Conservation (phyloP, 139 green algal genomes). For the Chlorella sp. region DNA sequence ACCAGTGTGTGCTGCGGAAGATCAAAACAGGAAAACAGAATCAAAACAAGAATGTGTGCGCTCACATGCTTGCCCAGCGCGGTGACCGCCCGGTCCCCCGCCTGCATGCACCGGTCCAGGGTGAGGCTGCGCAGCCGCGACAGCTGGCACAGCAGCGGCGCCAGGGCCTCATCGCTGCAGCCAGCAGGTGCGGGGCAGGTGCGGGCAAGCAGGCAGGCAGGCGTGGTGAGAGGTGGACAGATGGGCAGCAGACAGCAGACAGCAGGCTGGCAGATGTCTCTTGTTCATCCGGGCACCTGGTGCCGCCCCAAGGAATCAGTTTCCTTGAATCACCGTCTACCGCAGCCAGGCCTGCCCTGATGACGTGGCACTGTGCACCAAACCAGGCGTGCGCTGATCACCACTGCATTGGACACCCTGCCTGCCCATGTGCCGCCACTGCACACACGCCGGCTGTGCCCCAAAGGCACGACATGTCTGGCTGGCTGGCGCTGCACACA, state of each 20-base stretch:
- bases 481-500: too few species aligned
- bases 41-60: too few species aligned
- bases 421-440: too few species aligned
- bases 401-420: too few species aligned
- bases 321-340: neutral
- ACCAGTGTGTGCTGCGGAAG: too few species aligned
- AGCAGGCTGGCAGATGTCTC: neutral
- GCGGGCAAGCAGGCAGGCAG: neutral
- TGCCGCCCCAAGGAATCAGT: neutral
- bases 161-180: constrained; percentile 31
- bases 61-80: constrained; percentile 24
- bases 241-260: neutral
- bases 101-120: constrained; percentile 42
- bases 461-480: too few species aligned
- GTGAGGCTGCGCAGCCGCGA: constrained; percentile 21
- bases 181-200: neutral
- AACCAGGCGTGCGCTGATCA: too few species aligned
- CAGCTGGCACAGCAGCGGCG: constrained; percentile 22
- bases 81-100: constrained; percentile 32
- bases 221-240: neutral
- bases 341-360: too few species aligned
- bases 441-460: too few species aligned
- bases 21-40: too few species aligned
- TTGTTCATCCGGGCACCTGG: neutral
- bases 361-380: too few species aligned